Evolutionary conservation across 805 yeast species (phyloP), one percentile per base, ranked within the genome.

Genomic region (Schizosaccharomyces cryophilus): DNA sequence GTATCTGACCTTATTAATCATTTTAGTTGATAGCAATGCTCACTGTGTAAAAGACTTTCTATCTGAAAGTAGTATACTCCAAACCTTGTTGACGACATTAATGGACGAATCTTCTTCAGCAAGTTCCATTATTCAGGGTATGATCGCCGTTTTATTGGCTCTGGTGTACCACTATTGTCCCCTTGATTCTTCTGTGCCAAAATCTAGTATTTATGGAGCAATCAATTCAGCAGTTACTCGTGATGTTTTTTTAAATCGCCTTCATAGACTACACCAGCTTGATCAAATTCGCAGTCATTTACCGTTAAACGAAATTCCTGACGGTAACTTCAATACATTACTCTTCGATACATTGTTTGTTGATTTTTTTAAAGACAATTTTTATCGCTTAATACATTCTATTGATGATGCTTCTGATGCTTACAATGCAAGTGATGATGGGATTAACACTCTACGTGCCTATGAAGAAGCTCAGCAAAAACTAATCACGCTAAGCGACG

Each of bases 391-490:
- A 31, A 78, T 78, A 64, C 77, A 81, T 56, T 83, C 95, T 0
- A 71, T 90, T 42, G 81, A 81, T 42, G 84, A 81, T 64, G 87
- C 82, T 66, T 95, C 97, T 0, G 72, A 75, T 5, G 69, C 77
- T 55, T 94, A 86, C 66, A 95, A 96, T 0, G 74, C 65, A 19
- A 61, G 62, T 48, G 62, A 61, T 47, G 67, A 64, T 58, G 56
- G 40, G 30, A 26, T 58, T 31, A 38, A 62, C 6, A 59, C 63
- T 35, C 61, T 61, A 17, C 31, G 48, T 51, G 35, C 35, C 11
- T 29, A 19, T 13, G 61, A 61, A 26, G 40, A 55, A 19, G 51
- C 59, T 29, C 59, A 42, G 17, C 62, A 62, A 24, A 55, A 48
- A 19, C 17, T 62, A 21, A 63, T 54, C 15, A 30, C 15, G 13